Percentiles rank a stretch among this genome's conserved stretches.
Conservation (phyloP, 2,329 filamentous ascomycete species). For the Ceratocystis lukuohia region DNA sequence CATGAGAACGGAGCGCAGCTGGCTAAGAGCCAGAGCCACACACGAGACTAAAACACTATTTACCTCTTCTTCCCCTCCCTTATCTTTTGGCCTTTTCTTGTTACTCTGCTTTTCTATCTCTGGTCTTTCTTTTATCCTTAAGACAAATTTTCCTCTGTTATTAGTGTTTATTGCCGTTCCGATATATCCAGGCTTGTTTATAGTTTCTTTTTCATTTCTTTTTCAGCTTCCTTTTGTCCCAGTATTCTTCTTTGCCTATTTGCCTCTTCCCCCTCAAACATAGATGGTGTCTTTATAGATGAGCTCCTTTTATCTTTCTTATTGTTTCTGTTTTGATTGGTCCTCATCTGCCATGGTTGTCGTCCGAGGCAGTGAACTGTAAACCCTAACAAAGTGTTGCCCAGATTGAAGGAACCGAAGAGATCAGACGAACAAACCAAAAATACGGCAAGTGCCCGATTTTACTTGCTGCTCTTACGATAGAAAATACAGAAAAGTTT, state of each 20-base stretch:
- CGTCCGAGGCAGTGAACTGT: neutral
- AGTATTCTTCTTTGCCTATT: neutral
- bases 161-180: neutral
- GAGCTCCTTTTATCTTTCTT: neutral
- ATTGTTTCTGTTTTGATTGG: neutral
- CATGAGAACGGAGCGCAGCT: neutral
- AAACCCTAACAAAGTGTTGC: neutral
- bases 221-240: neutral
- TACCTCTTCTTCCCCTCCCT: neutral
- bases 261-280: neutral
- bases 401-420: no score
- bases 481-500: no score
- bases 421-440: no score
- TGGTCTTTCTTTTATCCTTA: neutral
- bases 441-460: no score
- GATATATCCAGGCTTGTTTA: neutral
- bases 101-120: neutral
- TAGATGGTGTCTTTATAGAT: slow-evolving; percentile 2
- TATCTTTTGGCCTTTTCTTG: neutral
- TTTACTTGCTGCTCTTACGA: no score
- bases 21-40: neutral
- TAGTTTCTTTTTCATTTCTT: neutral
- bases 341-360: neutral
- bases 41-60: neutral
- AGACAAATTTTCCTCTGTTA: no score